Evolutionary conservation across 2,329 filamentous ascomycete genomes (phyloP), one percentile per base, ranked within the genome.

Genomic region (Fusarium sp.): DNA sequence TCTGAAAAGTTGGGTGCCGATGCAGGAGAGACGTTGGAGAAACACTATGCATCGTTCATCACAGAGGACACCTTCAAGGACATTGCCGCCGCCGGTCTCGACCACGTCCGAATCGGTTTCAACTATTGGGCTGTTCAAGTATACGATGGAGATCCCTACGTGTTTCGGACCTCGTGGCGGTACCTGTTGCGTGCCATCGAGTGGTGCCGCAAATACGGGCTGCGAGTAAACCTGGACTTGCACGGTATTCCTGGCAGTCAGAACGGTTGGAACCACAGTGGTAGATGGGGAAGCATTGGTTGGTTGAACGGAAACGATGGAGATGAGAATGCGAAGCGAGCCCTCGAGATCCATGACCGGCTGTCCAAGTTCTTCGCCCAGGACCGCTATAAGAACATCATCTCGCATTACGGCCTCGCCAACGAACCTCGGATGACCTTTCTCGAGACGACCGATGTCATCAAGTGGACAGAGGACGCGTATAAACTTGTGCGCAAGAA

Each of bases 221-320:
- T 99, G 4, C 91, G 96, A 2, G 89, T 99, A 40, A 98, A 98
- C 68, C 87, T 99, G 4, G 96, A 99, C 78, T 82, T 97, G 4
- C 96, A 99, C 80, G 93, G 87, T n/a, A 84, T 96, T 0, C 95
- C 95, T 0, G 96, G 96, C 0, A 95, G 91, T 65, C 96, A 98
- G 77, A 99, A 99, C 75, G 96, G 96, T 2, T 98, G 95, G 95
- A 97, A 97, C 74, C 96, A 99, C 79, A 96, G 92, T 72, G 96
- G 96, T 0, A 88, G 89, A 9, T 90, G 91, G 77, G 95, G 96
- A 1, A 66, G 81, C 1, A 95, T 98, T 68, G 86, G 88, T 25
- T 99, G 96, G 96, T 82, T 98, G 38, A 96, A 96, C 74, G 96
- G 96, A n/a, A 91, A 92, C 0, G 85, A 97, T 75, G 95, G 96